Base-by-base conservation (phyloP, 2,329 filamentous ascomycete genomes). In the Diaporthe nobilis region DNA sequence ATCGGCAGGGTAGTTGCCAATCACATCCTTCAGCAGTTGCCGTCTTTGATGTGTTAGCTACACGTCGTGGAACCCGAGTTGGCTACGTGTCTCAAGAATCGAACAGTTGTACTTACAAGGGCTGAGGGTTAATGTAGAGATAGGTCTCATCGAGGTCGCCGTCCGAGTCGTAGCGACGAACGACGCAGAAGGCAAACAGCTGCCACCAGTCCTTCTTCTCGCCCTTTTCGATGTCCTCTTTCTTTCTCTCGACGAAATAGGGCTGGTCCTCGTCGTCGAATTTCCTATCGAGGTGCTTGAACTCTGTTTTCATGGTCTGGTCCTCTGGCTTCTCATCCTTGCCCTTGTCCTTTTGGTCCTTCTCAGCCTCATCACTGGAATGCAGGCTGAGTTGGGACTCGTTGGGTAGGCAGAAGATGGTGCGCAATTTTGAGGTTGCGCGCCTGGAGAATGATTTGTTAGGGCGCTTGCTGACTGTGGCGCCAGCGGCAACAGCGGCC, bases 201-300 rank as follows among this genome's bases (percentile, higher is more conserved):
- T 80, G 77, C 78, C 81, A 82, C 76, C 80, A 81, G 77, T 82
- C 82, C 71, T 78, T 79, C 74, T 80, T 80, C 15, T 81, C 72
- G 31, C 80, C 81, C 6, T 78, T 81, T 44, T 78, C 78, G 57
- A 77, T 79, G 53, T 79, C 81, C 49, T 78, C 82, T 63, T 81
- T 80, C 67, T 80, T 80, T 20, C 81, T 81, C 75, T 83, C 82
- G 39, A 78, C 77, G 63, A 82, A 79, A 58, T 80, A 81, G 12
- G 73, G 73, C 25, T 78, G 78, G 8, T 80, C 80, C 73, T 82
- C 80, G 49, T 78, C 79, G 63, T 81, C 82, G 73, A 79, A 81
- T 31, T 80, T 81, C 63, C 79, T 81, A 63, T 83, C 82, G 22
- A 84, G 80, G 65, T 83, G 80, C 75, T 82, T 83, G 72, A 83